Evolutionary conservation across 805 yeast genomes (phyloP).

Genomic region (Metschnikowia corniflorae): DNA sequence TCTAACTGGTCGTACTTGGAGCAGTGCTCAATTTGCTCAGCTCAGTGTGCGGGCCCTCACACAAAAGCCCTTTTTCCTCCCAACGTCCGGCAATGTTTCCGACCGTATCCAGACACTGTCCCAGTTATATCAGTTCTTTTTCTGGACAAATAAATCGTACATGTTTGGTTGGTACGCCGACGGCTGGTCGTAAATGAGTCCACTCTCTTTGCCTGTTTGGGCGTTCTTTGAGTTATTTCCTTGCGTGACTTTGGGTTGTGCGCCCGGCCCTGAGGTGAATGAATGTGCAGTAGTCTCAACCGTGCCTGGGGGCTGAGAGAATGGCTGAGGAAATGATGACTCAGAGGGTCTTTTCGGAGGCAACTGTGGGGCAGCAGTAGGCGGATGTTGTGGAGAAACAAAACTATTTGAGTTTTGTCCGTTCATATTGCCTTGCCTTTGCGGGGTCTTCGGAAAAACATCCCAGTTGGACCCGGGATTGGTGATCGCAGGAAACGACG

Average conservation of each 20-base stretch:
- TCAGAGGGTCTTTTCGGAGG: constrained; percentile 24
- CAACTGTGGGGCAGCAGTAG: constrained; percentile 11
- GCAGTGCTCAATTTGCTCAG: too few relatives aligned
- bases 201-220: constrained; percentile 4
- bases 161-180: constrained; percentile 46
- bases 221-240: not conserved
- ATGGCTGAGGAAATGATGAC: not conserved
- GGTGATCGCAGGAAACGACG: not conserved
- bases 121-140: too few relatives aligned
- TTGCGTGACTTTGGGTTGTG: not conserved
- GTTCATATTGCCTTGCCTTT: not conserved
- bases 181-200: constrained; percentile 33
- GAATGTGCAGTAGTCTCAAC: not conserved
- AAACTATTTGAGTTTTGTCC: not conserved
- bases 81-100: too few relatives aligned
- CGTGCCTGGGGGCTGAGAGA: not conserved
- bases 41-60: too few relatives aligned
- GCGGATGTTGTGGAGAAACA: not conserved
- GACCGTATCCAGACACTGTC: too few relatives aligned
- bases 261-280: not conserved
- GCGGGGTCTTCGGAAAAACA: not conserved
- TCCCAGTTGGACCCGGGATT: not conserved
- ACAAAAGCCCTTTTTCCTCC: too few relatives aligned
- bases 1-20: too few relatives aligned
- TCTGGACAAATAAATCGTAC: constrained; percentile 35